phyloP scores from a whole-genome alignment of 2,329 filamentous ascomycete species.

The Paracamarosporium sp. region DNA sequence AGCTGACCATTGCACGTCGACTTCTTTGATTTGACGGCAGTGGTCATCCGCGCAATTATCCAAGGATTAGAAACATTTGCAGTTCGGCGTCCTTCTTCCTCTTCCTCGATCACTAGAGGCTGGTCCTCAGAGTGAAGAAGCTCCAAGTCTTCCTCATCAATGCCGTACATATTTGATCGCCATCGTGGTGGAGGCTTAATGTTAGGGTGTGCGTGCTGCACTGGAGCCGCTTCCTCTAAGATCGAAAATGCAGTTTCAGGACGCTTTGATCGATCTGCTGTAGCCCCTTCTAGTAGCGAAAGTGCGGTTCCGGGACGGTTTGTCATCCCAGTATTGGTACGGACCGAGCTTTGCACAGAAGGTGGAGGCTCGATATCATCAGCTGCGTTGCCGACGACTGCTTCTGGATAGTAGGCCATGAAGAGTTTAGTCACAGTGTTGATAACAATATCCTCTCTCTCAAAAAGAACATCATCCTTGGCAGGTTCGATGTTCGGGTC shows the following conservation, averaged over 20 bases:
- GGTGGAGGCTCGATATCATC: slow-evolving; percentile 7
- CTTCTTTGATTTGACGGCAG: slow-evolving; percentile 27
- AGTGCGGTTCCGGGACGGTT: neutral
- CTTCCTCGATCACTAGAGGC: slow-evolving; percentile 24
- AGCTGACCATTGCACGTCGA: slow-evolving; percentile 23
- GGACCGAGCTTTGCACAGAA: slow-evolving; percentile 4
- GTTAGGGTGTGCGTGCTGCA: neutral
- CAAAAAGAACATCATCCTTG: slow-evolving; percentile 76
- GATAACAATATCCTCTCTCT: slow-evolving; percentile 59
- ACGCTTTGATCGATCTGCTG: neutral
- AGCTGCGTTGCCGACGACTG: slow-evolving; percentile 9
- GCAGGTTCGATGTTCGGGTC: slow-evolving; percentile 75
- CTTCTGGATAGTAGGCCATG: slow-evolving; percentile 40
- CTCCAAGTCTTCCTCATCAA: slow-evolving; percentile 45
- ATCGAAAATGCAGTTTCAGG: neutral
- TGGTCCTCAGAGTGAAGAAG: slow-evolving; percentile 20
- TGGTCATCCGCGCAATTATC: slow-evolving; percentile 57
- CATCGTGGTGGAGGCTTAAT: slow-evolving; percentile 23
- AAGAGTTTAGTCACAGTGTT: slow-evolving; percentile 55
- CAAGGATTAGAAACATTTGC: slow-evolving; percentile 55
- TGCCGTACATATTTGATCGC: slow-evolving; percentile 48
- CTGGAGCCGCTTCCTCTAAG: neutral
- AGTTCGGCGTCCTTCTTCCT: slow-evolving; percentile 40
- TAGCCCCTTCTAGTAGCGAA: neutral
- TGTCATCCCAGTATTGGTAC: neutral